Percentiles rank a stretch among this genome's conserved stretches.
phyloP scores from a whole-genome alignment of 768 basidiomycete species.

The Naganishia kalamii region DNA sequence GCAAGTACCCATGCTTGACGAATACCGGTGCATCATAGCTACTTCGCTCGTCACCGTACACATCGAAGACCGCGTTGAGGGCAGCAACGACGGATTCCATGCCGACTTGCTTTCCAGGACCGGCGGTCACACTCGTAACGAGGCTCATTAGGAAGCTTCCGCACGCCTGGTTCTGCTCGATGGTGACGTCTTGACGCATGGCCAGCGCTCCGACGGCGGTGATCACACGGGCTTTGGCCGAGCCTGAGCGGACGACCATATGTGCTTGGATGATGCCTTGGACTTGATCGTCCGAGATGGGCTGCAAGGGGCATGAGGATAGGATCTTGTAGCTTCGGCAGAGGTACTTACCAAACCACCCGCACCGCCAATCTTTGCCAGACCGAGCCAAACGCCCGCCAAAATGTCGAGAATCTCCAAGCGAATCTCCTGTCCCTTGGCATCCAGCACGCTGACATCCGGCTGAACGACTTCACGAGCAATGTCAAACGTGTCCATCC shows the following conservation, averaged over 20 bases:
- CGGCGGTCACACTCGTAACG: constrained; percentile 22
- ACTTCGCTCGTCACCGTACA: constrained; percentile 79
- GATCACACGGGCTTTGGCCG: constrained; percentile 67
- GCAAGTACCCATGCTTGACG: constrained; percentile 35
- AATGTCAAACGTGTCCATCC: constrained; percentile 39
- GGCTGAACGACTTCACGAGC: constrained; percentile 32
- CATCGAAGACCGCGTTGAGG: constrained; percentile 77
- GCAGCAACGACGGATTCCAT: constrained; percentile 59
- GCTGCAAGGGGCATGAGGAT: constrained; percentile 14
- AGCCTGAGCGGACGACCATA: constrained; percentile 54
- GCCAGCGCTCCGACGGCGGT: constrained; percentile 82
- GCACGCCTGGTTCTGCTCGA: constrained; percentile 61
- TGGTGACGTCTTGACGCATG: constrained; percentile 56
- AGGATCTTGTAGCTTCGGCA: neutral
- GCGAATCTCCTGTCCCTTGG: constrained; percentile 60
- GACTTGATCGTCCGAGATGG: constrained; percentile 58
- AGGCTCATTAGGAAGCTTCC: constrained; percentile 37
- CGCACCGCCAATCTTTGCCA: constrained; percentile 65
- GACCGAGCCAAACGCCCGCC: constrained; percentile 70
- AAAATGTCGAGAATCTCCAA: constrained; percentile 58
- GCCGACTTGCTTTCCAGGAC: constrained; percentile 49
- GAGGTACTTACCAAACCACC: constrained; percentile 54
- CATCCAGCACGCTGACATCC: constrained; percentile 23
- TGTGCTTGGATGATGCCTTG: constrained; percentile 59
- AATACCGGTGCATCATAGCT: constrained; percentile 60